Evolutionary conservation across 192 early-diverging fungal species (phyloP), one percentile per base, ranked within the genome.

Genomic region (Linnemannia schmuckeri): DNA sequence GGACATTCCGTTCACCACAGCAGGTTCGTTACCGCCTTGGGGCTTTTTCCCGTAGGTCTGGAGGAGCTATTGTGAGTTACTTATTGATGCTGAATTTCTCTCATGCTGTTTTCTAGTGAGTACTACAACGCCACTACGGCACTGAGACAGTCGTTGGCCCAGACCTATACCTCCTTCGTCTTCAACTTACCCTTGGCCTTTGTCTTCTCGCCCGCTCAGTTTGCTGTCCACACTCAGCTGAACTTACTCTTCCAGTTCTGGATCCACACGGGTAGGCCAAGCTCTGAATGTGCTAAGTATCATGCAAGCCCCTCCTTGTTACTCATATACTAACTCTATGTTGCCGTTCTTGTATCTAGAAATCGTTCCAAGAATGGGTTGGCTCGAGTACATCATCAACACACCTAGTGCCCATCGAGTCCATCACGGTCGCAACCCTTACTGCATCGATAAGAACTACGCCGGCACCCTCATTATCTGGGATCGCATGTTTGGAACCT

Each of bases 371-470:
- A 79, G 88, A 18, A 78, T 93, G 24, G 93, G 93, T 73, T 89
- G 81, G 76, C 80, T 93, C 61, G 93, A 93, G 63, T 93, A 93
- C 54, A 88, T 93, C 40, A 91, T 93, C 74, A 93, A 93, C 63
- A 93, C 93, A n/a, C 93, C 93, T 6, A 90, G 89, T 69, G 87
- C 89, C 37, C 93, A 93, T 88, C 89, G 93, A 30, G 91, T 93
- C 18, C 93, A 93, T 73, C 93, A 93, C 68, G 93, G 93, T 61
- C 82, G 93, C 9, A 93, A 93, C 85, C 92, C 89, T 40, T 93
- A 93, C 76, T 93, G 91, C 77, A 93, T 93, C 70, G 93, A 93
- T 74, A 92, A 93, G 85, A 93, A 93, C 81, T 93, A 93, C 77
- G 92, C 87, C 63, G 93, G 91, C 22, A 92, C 92, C 6, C 83